Conservation (phyloP, 805 yeast species). For the Starmerella floris region DNA sequence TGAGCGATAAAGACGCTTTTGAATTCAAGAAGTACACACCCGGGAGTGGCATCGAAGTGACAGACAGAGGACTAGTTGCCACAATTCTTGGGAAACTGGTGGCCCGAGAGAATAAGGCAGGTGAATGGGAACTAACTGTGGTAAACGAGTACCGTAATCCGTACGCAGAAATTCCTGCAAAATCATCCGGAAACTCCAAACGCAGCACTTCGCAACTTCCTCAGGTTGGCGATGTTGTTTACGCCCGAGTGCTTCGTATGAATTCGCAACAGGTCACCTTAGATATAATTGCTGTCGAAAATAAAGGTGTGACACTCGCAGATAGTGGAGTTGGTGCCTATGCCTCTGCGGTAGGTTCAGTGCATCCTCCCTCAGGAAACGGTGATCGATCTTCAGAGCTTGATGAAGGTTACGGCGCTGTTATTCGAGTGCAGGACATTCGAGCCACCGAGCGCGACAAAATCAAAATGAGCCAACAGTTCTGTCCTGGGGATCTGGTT, state of each 20-base stretch:
- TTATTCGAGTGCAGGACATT: constrained; percentile 75
- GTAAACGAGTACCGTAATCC: constrained; percentile 22
- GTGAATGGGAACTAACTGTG: constrained; percentile 19
- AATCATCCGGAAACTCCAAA: constrained; percentile 12
- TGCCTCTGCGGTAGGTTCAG: constrained; percentile 27
- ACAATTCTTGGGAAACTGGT: constrained; percentile 50
- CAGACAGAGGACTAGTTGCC: constrained; percentile 37
- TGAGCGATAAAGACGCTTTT: constrained; percentile 39
- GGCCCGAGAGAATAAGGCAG: constrained; percentile 19
- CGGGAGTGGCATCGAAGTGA: constrained; percentile 52
- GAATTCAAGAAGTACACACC: constrained; percentile 36
- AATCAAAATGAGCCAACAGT: constrained; percentile 64
- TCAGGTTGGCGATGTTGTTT: constrained; percentile 68
- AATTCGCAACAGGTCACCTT: constrained; percentile 58
- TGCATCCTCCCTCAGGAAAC: constrained; percentile 20
- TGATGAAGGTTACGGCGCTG: constrained; percentile 81
- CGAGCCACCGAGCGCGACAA: constrained; percentile 83
- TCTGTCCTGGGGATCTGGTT: constrained; percentile 84
- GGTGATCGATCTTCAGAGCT: constrained; percentile 35
- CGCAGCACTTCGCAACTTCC: constrained; percentile 37
- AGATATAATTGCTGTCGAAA: constrained; percentile 61
- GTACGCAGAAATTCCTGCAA: constrained; percentile 13
- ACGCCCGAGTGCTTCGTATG: constrained; percentile 59
- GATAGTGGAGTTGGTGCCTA: constrained; percentile 59
- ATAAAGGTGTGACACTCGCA: constrained; percentile 38